These are phyloP conservation scores for Botryotinia narcissicola DNA, from an alignment of 2,329 filamentous ascomycete species.

Conservation along the genomic window DNA sequence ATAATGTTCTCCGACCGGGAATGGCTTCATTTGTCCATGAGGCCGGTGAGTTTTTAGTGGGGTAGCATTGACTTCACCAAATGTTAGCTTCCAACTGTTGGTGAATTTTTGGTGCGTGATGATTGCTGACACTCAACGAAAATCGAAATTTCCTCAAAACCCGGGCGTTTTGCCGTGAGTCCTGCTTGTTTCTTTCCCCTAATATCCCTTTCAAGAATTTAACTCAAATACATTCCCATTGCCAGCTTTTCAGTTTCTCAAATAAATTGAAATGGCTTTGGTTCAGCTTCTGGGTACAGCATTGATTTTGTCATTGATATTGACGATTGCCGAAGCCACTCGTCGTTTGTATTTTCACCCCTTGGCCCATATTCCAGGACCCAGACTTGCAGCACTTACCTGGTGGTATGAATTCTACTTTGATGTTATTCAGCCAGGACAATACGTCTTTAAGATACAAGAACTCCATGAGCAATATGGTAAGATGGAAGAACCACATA, in stretches of 20 bases:
- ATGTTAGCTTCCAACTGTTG: too few relatives aligned
- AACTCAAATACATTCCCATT: neutral
- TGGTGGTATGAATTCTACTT: slow-evolving; percentile 30
- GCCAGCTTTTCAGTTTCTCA: neutral
- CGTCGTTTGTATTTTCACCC: neutral
- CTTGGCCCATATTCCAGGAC: slow-evolving; percentile 27
- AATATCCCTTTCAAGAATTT: neutral
- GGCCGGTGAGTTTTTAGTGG: too few relatives aligned
- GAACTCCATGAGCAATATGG: slow-evolving; percentile 30
- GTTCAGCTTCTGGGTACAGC: neutral
- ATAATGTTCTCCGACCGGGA: too few relatives aligned
- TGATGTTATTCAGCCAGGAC: slow-evolving; percentile 20
- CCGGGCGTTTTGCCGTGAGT: too few relatives aligned
- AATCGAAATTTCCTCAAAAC: too few relatives aligned
- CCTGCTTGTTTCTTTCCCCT: too few relatives aligned
- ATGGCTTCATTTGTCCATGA: too few relatives aligned
- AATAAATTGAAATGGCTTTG: neutral
- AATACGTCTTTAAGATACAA: slow-evolving; percentile 24
- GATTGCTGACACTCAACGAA: too few relatives aligned
- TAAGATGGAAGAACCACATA: neutral
- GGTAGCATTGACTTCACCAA: too few relatives aligned
- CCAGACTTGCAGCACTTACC: slow-evolving; percentile 28
- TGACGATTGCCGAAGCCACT: neutral
- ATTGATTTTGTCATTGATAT: neutral
- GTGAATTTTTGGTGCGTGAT: too few relatives aligned